Evolutionary conservation across 2,329 filamentous ascomycete genomes (phyloP).

Genomic region (Colletotrichum euphorbiae): DNA sequence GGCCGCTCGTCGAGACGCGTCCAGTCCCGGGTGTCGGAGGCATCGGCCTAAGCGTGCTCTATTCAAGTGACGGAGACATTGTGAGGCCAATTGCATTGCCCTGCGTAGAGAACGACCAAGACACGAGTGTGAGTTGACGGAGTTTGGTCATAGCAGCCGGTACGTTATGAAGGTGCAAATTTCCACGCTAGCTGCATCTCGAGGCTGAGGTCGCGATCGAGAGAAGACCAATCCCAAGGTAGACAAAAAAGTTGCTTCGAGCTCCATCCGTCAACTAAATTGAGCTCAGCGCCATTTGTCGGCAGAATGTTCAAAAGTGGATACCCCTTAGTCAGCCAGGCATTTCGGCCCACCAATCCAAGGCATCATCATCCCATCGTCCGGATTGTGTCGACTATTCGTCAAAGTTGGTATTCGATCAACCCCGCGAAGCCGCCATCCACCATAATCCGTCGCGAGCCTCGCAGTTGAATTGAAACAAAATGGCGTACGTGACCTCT

Average conservation of each 20-base stretch:
- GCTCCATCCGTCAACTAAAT: constrained; percentile 29
- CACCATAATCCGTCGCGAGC: constrained; percentile 42
- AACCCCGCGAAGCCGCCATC: constrained; percentile 38
- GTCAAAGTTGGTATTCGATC: constrained; percentile 45
- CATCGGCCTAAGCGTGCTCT: constrained; percentile 40
- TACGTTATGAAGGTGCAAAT: constrained; percentile 5
- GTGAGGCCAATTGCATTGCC: constrained; percentile 41
- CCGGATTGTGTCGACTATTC: constrained; percentile 42
- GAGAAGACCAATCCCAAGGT: neutral
- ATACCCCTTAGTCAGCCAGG: constrained; percentile 25
- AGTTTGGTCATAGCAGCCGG: constrained; percentile 32
- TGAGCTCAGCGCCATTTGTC: constrained; percentile 26
- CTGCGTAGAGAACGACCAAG: constrained; percentile 24
- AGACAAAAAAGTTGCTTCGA: constrained; percentile 13
- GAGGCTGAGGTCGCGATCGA: constrained; percentile 1
- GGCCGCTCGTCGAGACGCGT: constrained; percentile 14
- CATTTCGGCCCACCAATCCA: constrained; percentile 33
- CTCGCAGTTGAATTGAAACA: constrained; percentile 47
- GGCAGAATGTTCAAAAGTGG: neutral
- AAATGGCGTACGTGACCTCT: constrained; percentile 54
- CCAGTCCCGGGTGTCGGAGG: constrained; percentile 27
- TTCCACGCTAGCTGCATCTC: constrained; percentile 23
- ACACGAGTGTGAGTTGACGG: neutral
- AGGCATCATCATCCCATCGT: constrained; percentile 37
- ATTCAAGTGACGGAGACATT: constrained; percentile 42